Conservation (phyloP, 1,284 basidiomycete species). For the Serendipita sp. region DNA sequence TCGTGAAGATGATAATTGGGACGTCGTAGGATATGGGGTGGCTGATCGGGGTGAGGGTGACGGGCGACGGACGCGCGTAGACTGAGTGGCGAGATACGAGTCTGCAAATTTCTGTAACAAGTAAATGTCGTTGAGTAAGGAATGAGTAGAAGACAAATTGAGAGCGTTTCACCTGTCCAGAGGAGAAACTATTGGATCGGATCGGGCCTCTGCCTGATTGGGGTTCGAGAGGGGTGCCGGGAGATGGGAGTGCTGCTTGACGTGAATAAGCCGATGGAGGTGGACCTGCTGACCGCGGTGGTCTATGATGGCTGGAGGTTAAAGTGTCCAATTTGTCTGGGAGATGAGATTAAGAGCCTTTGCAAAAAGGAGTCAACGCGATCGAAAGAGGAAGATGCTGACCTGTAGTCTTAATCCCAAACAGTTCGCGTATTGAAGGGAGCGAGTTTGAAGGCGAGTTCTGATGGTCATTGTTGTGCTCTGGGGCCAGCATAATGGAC, state of each 20-base stretch:
- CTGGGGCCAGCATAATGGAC: neutral
- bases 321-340: slow-evolving; percentile 1
- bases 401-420: neutral
- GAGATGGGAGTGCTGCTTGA: neutral
- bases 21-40: neutral
- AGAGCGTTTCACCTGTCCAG: neutral
- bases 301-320: neutral
- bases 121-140: neutral
- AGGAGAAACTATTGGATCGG: neutral
- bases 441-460: neutral
- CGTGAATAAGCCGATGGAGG: neutral
- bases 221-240: neutral
- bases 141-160: neutral
- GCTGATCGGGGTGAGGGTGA: neutral
- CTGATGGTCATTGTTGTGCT: neutral
- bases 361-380: neutral
- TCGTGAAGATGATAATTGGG: too few species aligned
- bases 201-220: neutral
- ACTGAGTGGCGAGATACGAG: neutral
- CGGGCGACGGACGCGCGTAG: neutral
- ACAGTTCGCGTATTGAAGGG: neutral
- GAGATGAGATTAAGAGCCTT: neutral
- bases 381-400: neutral
- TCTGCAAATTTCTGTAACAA: neutral
- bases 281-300: neutral